Evolutionary conservation across 2,329 filamentous ascomycete genomes (phyloP).

Genomic region (Davidsoniella virescens): DNA sequence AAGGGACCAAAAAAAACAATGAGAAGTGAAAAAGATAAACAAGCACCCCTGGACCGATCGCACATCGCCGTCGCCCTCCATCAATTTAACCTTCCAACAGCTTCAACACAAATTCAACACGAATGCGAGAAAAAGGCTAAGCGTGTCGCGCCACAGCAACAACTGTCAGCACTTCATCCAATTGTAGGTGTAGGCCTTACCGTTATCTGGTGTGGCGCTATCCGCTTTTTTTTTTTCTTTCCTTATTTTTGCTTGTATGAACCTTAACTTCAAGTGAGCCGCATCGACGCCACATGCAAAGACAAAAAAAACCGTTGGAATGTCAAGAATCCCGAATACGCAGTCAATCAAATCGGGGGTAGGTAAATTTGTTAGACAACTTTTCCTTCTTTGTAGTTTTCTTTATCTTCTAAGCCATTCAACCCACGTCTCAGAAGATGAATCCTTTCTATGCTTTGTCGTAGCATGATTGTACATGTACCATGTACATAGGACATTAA

Average conservation of each 20-base stretch:
- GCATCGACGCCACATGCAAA: too few relatives aligned
- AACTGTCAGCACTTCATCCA: not conserved
- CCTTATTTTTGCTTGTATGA: too few relatives aligned
- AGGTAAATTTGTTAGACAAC: not conserved
- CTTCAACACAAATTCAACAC: not conserved
- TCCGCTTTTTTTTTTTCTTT: too few relatives aligned
- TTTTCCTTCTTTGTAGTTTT: not conserved
- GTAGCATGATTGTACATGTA: not conserved
- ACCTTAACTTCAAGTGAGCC: too few relatives aligned
- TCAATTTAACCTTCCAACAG: too few relatives aligned
- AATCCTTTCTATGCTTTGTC: not conserved
- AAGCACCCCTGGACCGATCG: too few relatives aligned
- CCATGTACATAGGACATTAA: not conserved
- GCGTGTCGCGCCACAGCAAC: not conserved
- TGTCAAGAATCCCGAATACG: slow-evolving; percentile 6
- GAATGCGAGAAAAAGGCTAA: slow-evolving; percentile 1
- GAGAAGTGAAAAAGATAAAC: too few relatives aligned
- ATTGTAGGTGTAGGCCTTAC: too few relatives aligned
- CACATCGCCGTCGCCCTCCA: too few relatives aligned
- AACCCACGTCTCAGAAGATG: not conserved
- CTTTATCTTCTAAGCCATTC: not conserved
- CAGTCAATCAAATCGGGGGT: not conserved
- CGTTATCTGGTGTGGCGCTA: too few relatives aligned
- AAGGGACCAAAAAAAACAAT: too few relatives aligned
- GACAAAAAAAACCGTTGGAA: not conserved